These are phyloP conservation scores for Crithidia acanthocephali DNA, from an alignment of 208 protist genomes.

Conservation along the genomic window DNA sequence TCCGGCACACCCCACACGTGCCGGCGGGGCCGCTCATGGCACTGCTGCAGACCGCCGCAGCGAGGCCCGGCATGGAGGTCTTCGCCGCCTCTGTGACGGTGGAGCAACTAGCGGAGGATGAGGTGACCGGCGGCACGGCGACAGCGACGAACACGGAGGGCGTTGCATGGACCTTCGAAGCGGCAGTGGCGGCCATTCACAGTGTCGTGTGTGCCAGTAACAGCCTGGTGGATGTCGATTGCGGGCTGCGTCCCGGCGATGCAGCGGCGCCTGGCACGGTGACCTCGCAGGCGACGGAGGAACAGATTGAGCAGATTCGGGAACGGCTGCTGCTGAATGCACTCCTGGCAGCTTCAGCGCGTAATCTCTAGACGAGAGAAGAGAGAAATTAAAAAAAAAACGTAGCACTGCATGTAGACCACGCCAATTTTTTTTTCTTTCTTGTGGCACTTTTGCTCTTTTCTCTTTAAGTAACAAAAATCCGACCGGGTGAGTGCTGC, in stretches of 20 bases:
- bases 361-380: not conserved
- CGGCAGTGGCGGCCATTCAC: constrained; percentile 40
- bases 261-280: constrained; percentile 16
- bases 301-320: constrained; percentile 38
- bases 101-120: constrained; percentile 3
- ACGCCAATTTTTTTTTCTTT: no score
- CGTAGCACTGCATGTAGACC: no score
- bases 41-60: constrained; percentile 37
- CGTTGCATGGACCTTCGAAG: constrained; percentile 2
- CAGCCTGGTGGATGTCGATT: constrained; percentile 53
- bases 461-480: no score
- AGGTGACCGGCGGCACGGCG: not conserved
- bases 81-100: constrained; percentile 34
- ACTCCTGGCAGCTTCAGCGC: constrained; percentile 19
- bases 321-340: constrained; percentile 64
- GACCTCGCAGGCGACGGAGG: constrained; percentile 14
- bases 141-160: not conserved
- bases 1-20: constrained; percentile 39
- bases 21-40: constrained; percentile 51
- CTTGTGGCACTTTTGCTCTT: no score
- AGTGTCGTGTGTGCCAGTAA: constrained; percentile 30
- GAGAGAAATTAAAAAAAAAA: no score
- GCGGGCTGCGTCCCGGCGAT: constrained; percentile 22
- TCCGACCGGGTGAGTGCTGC: no score
- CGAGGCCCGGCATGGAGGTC: constrained; percentile 43